Evolutionary conservation across 2,329 filamentous ascomycete species (phyloP).

Genomic region (Trichoderma gracile): DNA sequence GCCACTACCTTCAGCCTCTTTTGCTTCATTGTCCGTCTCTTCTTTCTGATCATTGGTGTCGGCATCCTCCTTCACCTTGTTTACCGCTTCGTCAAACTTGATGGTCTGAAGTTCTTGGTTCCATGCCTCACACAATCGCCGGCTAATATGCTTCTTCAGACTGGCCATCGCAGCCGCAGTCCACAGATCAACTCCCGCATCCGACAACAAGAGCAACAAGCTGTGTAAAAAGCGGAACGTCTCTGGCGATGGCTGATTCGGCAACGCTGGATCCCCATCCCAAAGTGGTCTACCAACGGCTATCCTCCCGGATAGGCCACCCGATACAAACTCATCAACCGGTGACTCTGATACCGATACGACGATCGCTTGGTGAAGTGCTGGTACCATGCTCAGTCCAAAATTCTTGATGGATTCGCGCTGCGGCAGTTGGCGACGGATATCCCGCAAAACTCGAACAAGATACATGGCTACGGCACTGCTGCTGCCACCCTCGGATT

Average conservation of each 20-base stretch:
- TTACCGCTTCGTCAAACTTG: constrained; percentile 21
- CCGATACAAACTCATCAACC: constrained; percentile 50
- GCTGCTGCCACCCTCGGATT: constrained; percentile 49
- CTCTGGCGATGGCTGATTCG: constrained; percentile 74
- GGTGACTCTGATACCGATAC: constrained; percentile 51
- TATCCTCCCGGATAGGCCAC: constrained; percentile 45
- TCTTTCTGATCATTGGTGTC: constrained; percentile 24
- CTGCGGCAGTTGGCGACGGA: constrained; percentile 65
- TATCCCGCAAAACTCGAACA: constrained; percentile 71
- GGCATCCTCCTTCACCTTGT: constrained; percentile 26
- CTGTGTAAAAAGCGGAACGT: constrained; percentile 71
- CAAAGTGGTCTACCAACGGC: constrained; percentile 70
- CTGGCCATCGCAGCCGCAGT: constrained; percentile 63
- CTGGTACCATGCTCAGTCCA: constrained; percentile 60
- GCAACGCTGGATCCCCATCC: constrained; percentile 75
- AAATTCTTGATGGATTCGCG: constrained; percentile 54
- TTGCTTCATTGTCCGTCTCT: constrained; percentile 14
- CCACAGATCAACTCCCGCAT: constrained; percentile 78
- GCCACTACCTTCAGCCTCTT: neutral
- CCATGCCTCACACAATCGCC: constrained; percentile 54
- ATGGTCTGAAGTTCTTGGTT: constrained; percentile 42
- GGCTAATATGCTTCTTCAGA: constrained; percentile 61
- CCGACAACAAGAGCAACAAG: constrained; percentile 67
- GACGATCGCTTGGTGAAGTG: constrained; percentile 64
- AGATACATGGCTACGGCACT: constrained; percentile 64